Evolutionary conservation across 106 monocot species (phyloP).

Genomic region (Allium fistulosum): DNA sequence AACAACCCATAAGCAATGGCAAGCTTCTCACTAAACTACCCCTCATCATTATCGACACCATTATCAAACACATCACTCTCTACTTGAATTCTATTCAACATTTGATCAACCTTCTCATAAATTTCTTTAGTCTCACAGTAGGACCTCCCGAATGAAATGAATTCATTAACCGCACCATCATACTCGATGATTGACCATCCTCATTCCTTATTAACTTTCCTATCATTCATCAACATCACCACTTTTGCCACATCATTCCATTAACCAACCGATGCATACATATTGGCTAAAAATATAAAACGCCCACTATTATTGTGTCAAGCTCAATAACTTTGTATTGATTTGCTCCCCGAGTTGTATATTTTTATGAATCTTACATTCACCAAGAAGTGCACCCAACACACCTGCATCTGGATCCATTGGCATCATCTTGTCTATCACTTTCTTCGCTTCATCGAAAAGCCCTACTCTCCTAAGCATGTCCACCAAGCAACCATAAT

Average conservation of each 20-base stretch:
- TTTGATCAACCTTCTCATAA: conserved; percentile 55
- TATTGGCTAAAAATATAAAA: conserved; percentile 63
- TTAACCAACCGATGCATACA: conserved; percentile 43
- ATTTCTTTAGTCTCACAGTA: conserved; percentile 40
- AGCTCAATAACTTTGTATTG: conserved; percentile 44
- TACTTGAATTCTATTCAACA: conserved; percentile 36
- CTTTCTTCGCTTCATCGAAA: conserved; percentile 50
- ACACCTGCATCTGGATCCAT: conserved; percentile 54
- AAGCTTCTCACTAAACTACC: conserved; percentile 72
- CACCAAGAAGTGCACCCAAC: conserved; percentile 71
- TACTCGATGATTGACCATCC: conserved; percentile 64
- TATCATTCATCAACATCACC: conserved; percentile 52
- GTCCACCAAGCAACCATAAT: conserved; percentile 77
- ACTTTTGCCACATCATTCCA: conserved; percentile 64
- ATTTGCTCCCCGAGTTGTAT: conserved; percentile 50
- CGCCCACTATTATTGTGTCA: conserved; percentile 58
- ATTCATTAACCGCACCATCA: conserved; percentile 43
- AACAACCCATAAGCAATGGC: conserved; percentile 73
- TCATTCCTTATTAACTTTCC: conserved; percentile 65
- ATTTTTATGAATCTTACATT: conserved; percentile 57
- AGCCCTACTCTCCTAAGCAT: conserved; percentile 59
- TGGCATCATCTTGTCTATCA: conserved; percentile 42
- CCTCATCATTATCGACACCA: conserved; percentile 42
- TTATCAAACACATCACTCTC: conserved; percentile 50
- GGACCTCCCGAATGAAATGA: conserved; percentile 44